Percentiles rank a stretch among this genome's conserved stretches.
These are phyloP conservation scores for Uromyces viciae-fabae DNA, from an alignment of 1,284 basidiomycete genomes.

Conservation along the genomic window DNA sequence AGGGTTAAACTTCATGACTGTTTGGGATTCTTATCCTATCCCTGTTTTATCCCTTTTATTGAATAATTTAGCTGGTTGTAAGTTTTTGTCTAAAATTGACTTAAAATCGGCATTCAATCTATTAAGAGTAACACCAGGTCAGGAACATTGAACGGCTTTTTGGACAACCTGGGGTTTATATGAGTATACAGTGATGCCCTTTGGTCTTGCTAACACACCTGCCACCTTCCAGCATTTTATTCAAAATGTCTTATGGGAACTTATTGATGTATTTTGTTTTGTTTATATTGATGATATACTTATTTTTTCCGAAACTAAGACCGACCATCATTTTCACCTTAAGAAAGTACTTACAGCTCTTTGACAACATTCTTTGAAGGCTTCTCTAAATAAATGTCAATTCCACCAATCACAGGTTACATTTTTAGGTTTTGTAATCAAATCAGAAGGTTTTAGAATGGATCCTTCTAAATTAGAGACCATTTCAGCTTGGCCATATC, in stretches of 20 bases:
- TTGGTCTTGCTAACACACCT: constrained; percentile 57
- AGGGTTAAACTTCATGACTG: constrained; percentile 4
- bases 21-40: neutral
- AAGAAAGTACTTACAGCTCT: neutral
- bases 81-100: constrained; percentile 40
- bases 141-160: constrained; percentile 57
- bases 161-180: constrained; percentile 55
- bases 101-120: constrained; percentile 53
- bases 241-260: constrained; percentile 47
- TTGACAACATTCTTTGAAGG: neutral
- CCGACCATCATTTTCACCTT: neutral
- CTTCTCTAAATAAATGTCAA: neutral
- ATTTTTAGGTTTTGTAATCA: neutral
- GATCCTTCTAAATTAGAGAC: neutral
- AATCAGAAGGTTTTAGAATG: neutral
- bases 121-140: constrained; percentile 49
- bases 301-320: neutral
- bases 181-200: constrained; percentile 57
- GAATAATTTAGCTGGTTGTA: neutral
- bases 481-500: neutral
- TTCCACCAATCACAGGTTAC: no score
- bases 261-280: constrained; percentile 21
- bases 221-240: constrained; percentile 53
- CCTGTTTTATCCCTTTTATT: neutral
- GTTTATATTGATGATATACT: neutral